Conservation (phyloP, 78 protist genomes). For the Neovahlkampfia damariscottae region DNA sequence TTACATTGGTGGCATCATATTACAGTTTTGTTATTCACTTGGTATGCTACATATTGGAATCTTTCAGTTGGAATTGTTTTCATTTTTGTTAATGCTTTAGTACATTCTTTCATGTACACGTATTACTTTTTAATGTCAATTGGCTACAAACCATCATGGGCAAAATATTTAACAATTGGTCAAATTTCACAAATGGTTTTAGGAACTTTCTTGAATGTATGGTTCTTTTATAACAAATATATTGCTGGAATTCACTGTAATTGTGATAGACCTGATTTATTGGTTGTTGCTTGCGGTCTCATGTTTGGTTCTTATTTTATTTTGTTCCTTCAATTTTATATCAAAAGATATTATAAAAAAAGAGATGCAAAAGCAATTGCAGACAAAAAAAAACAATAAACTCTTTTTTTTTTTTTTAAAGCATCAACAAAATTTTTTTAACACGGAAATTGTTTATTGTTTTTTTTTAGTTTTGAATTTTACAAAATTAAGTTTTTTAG, state of each 20-base stretch:
- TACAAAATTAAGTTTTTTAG: too few relatives aligned
- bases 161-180: slow-evolving; percentile 15
- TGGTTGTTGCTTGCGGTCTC: slow-evolving; percentile 2
- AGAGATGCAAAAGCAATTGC: neutral
- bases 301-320: slow-evolving; percentile 45
- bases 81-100: slow-evolving; percentile 38
- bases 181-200: slow-evolving; percentile 38
- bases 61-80: slow-evolving; percentile 28
- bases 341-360: slow-evolving; percentile 19
- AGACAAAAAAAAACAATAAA: too few relatives aligned
- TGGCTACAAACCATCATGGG: neutral
- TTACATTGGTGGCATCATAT: slow-evolving; percentile 69
- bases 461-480: too few relatives aligned
- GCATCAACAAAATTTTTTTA: too few relatives aligned
- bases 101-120: slow-evolving; percentile 56
- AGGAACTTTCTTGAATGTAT: slow-evolving; percentile 8
- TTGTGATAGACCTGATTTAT: neutral
- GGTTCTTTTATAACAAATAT: neutral
- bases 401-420: too few relatives aligned
- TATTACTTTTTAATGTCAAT: slow-evolving; percentile 18
- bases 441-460: too few relatives aligned
- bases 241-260: neutral
- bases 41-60: slow-evolving; percentile 33
- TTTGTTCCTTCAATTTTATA: slow-evolving; percentile 30
- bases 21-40: slow-evolving; percentile 40